Percentiles rank a stretch among this genome's conserved stretches.
Evolutionary conservation across 2,329 filamentous ascomycete species (phyloP).

Genomic region (Pseudocercospora crystallina): DNA sequence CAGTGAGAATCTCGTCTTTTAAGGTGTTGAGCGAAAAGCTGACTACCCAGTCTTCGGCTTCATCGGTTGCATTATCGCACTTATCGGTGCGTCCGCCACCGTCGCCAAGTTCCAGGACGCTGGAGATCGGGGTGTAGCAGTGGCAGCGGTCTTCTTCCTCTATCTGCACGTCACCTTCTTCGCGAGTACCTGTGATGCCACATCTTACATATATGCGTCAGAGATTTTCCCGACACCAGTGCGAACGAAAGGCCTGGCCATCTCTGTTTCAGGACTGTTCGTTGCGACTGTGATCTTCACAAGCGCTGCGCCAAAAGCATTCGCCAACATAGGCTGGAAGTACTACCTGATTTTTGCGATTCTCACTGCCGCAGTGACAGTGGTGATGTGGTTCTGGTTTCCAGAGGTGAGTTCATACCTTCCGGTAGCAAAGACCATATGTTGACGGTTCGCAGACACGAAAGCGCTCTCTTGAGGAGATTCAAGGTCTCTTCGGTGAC

Average conservation of each 20-base stretch:
- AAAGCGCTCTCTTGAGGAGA: background rate
- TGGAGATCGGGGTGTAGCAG: background rate
- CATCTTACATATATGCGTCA: conserved; percentile 34
- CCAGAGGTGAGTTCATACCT: background rate
- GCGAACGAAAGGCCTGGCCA: background rate
- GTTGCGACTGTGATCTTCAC: background rate
- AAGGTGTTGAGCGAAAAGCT: no score
- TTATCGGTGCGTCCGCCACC: conserved; percentile 2
- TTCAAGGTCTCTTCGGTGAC: background rate
- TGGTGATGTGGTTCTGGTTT: background rate
- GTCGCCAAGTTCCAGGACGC: conserved; percentile 2
- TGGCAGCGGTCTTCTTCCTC: conserved; percentile 9
- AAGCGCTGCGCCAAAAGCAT: conserved; percentile 4
- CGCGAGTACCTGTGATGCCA: conserved; percentile 31
- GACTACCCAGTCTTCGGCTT: conserved; percentile 1
- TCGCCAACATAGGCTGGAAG: conserved; percentile 8
- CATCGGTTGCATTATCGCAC: conserved; percentile 3
- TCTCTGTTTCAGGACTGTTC: background rate
- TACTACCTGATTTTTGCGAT: conserved; percentile 5
- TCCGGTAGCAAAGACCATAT: no score
- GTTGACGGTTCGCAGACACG: background rate
- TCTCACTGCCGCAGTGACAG: background rate
- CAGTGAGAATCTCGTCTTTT: background rate
- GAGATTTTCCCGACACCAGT: conserved; percentile 37
- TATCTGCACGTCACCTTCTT: conserved; percentile 23